phyloP scores from a whole-genome alignment of 495 filamentous ascomycete genomes.

The Hypoxylon subgilvum region DNA sequence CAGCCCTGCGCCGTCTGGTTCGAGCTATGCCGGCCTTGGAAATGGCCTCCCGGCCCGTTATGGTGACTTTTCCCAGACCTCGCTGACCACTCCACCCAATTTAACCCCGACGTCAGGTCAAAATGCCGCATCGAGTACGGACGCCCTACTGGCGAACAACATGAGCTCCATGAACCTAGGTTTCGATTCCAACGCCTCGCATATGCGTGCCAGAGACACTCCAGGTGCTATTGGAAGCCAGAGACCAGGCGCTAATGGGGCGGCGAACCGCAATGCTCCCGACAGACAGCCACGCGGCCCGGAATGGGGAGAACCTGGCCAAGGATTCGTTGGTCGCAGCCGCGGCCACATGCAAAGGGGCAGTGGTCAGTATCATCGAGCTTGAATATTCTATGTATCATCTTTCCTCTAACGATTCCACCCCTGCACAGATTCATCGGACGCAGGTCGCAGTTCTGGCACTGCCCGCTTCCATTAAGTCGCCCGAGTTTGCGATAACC shows the following conservation, averaged over 20 bases:
- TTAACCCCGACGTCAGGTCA: conserved; percentile 78
- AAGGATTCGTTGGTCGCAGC: conserved; percentile 69
- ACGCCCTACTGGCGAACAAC: conserved; percentile 63
- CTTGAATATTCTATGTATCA: not conserved
- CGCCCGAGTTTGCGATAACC: not conserved
- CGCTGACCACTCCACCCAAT: conserved; percentile 68
- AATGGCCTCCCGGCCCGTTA: conserved; percentile 54
- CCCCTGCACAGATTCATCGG: conserved; percentile 42
- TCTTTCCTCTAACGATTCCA: conserved; percentile 16
- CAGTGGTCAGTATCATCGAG: conserved; percentile 64
- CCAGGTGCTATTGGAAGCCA: conserved; percentile 88
- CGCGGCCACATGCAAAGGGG: conserved; percentile 81
- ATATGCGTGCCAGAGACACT: conserved; percentile 48
- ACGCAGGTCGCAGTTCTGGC: conserved; percentile 42
- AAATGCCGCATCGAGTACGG: conserved; percentile 55
- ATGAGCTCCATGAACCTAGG: conserved; percentile 67
- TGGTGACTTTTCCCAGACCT: conserved; percentile 62
- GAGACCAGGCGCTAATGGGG: conserved; percentile 71
- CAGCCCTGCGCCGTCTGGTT: conserved; percentile 86
- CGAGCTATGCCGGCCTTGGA: conserved; percentile 73
- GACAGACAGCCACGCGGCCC: conserved; percentile 85
- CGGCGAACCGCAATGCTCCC: conserved; percentile 69
- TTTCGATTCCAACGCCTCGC: conserved; percentile 59
- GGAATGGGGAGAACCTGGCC: conserved; percentile 67
- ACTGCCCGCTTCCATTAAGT: conserved; percentile 39